Evolutionary conservation across 257 asterid species (phyloP), one percentile per base, ranked within the genome.

Genomic region (Nicotiana obtusifolia): DNA sequence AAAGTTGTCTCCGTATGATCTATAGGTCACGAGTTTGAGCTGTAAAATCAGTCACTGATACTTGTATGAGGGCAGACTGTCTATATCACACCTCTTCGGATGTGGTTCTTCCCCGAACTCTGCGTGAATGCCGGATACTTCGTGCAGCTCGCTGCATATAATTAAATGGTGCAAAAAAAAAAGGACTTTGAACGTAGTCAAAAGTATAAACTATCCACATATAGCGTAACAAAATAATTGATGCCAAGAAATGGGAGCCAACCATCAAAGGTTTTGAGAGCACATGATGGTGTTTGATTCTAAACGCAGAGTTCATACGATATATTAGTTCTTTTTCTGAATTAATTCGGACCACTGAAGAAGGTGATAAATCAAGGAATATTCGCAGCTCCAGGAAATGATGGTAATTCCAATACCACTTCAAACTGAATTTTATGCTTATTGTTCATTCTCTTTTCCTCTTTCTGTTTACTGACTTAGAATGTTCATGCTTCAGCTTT

Each of bases 211-310:
- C 10, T 68, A 68, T 68, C 56, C 3, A 37, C 77, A n/a, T n/a
- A 37, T 68, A 68, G 77, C 31, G 31, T 68, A 37, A 37, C 19
- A 68, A n/a, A 69, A 69, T 20, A 69, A 20, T 20, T 41, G 78
- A 41, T 69, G 78, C 20, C 20, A 41, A 69, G 57, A 44, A 69
- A 69, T 69, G 59, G 78, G 59, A 69, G 78, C 78, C 77, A 37
- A 37, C 56, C 59, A 69, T 69, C n/a, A 20, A 41, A 69, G 6
- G 78, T 41, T 33, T 69, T 11, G 56, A 69, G n/a, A 41, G 77
- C 77, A n/a, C 57, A n/a, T 37, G 77, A n/a, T n/a, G n/a, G 56
- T 69, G 77, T 37, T 37, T 41, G 19, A 61, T 61, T 61, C 66
- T 22, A 3, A 61, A 61, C 31, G 64, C 66, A 20, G 31, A 60